Conservation (phyloP, 176 grass and related monocot genomes). For the Triticum urartu region DNA sequence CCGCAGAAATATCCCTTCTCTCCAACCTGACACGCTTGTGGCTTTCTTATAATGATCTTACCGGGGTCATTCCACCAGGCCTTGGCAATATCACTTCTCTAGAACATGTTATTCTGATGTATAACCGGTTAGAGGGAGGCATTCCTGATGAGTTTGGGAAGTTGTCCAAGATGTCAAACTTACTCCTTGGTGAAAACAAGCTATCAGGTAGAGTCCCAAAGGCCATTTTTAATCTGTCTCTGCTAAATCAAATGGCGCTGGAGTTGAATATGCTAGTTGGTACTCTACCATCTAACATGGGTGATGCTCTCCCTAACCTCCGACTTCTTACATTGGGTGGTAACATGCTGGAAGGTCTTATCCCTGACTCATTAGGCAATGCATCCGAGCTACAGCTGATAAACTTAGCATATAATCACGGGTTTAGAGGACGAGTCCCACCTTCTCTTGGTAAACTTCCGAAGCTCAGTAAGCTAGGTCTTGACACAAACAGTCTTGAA, state of each 20-base stretch:
- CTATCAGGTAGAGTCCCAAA: slow-evolving; percentile 3
- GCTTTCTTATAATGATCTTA: slow-evolving; percentile 15
- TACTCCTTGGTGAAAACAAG: background rate
- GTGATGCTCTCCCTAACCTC: slow-evolving; percentile 36
- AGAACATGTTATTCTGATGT: background rate
- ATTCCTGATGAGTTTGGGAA: slow-evolving; percentile 31
- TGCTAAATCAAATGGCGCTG: background rate
- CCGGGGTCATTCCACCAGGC: slow-evolving; percentile 37
- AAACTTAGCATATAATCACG: background rate
- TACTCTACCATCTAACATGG: slow-evolving; percentile 9
- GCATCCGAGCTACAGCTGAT: background rate
- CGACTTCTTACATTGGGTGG: background rate
- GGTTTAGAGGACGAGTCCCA: slow-evolving; percentile 38
- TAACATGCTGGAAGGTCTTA: slow-evolving; percentile 26
- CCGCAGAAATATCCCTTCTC: slow-evolving; percentile 28
- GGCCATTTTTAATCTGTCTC: background rate
- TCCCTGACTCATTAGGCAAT: slow-evolving; percentile 31
- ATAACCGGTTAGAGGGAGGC: slow-evolving; percentile 22
- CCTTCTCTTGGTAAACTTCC: slow-evolving; percentile 27
- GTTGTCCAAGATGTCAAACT: background rate
- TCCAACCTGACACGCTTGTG: background rate
- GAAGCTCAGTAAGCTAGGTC: background rate
- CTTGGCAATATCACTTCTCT: slow-evolving; percentile 40
- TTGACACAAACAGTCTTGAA: slow-evolving; percentile 21
- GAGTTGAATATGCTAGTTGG: background rate